phyloP scores from a whole-genome alignment of 768 basidiomycete genomes.

The Psilocybe subaeruginosa region DNA sequence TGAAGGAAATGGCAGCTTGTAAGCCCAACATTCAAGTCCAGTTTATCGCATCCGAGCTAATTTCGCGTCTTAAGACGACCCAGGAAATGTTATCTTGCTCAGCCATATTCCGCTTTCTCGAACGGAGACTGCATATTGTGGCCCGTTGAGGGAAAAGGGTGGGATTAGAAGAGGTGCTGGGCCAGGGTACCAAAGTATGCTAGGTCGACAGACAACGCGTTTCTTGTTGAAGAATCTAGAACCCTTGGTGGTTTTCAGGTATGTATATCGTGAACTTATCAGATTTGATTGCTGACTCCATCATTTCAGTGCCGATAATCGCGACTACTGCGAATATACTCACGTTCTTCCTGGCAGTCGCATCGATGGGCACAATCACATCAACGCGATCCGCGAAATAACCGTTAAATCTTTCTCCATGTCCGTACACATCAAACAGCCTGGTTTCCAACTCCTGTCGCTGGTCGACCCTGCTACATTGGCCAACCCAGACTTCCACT shows the following conservation, averaged over 20 bases:
- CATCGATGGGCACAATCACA: conserved; percentile 23
- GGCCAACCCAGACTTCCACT: conserved; percentile 33
- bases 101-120: conserved; percentile 87
- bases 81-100: conserved; percentile 65
- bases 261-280: conserved; percentile 17
- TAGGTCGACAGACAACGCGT: conserved; percentile 77
- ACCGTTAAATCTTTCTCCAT: conserved; percentile 89
- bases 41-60: conserved; percentile 6
- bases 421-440: conserved; percentile 67
- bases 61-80: conserved; percentile 24
- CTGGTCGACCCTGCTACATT: conserved; percentile 41
- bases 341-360: conserved; percentile 42
- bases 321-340: conserved; percentile 84
- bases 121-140: conserved; percentile 74
- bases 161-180: conserved; percentile 78
- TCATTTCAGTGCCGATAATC: conserved; percentile 78
- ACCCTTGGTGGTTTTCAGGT: conserved; percentile 78
- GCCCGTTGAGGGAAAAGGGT: conserved; percentile 73
- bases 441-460: conserved; percentile 88
- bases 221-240: conserved; percentile 72
- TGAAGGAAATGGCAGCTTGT: conserved; percentile 49
- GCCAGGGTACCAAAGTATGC: conserved; percentile 78
- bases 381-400: conserved; percentile 62
- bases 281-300: conserved; percentile 11
- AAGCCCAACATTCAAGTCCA: conserved; percentile 18